A percentile compares a stretch with the other conserved stretches of the same genome.
Conservation (phyloP, 2,329 filamentous ascomycete species). For the Orbilia blumenaviensis region DNA sequence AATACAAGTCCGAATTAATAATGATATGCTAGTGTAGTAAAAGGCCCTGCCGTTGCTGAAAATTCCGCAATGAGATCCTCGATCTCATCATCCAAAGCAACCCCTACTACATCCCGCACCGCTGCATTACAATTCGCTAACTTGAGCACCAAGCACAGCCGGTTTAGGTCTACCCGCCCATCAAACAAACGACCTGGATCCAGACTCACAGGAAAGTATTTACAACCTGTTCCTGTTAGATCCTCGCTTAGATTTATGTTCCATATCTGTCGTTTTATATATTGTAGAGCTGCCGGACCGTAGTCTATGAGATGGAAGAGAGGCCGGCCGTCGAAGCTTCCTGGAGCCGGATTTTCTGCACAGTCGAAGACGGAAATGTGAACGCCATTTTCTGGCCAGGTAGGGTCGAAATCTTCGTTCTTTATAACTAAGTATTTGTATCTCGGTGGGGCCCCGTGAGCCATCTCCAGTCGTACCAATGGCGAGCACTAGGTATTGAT, state of each 20-base stretch:
- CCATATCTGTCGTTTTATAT: constrained; percentile 7
- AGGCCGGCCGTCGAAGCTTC: not conserved
- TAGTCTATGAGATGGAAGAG: constrained; percentile 17
- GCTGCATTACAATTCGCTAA: constrained; percentile 12
- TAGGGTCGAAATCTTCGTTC: constrained; percentile 8
- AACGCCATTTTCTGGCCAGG: not conserved
- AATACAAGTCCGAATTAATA: not conserved
- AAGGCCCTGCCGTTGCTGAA: not conserved
- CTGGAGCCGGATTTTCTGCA: not conserved
- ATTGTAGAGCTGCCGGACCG: not conserved
- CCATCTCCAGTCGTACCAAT: not conserved
- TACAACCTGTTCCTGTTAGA: not conserved
- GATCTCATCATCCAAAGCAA: constrained; percentile 3
- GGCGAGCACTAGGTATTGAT: not conserved
- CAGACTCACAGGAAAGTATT: constrained; percentile 2
- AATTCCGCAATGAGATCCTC: constrained; percentile 2
- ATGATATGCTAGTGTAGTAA: not conserved
- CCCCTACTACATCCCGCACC: constrained; percentile 2
- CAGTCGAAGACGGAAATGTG: constrained; percentile 17
- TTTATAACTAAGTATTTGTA: constrained; percentile 10
- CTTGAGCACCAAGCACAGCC: not conserved
- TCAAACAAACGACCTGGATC: constrained; percentile 2
- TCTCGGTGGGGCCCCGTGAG: not conserved
- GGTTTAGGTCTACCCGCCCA: not conserved
- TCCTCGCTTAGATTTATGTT: constrained; percentile 22